Evolutionary conservation across 2,329 filamentous ascomycete genomes (phyloP), one percentile per base, ranked within the genome.

Genomic region (Exophiala spinifera): DNA sequence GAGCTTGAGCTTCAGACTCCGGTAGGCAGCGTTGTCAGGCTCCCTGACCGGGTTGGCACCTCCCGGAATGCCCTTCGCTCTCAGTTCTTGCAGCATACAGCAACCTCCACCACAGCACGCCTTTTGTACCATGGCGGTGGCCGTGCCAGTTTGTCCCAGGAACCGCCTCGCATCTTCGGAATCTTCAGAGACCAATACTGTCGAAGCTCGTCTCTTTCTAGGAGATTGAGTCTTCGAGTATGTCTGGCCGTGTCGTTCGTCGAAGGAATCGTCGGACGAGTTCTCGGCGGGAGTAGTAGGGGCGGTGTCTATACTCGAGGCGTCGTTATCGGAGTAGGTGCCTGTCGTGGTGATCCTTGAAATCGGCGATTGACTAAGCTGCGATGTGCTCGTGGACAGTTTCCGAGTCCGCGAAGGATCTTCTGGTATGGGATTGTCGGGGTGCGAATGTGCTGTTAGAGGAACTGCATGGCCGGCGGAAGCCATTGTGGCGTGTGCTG

Each of bases 1-100:
- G 56, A 97, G 79, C 64, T 86, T 88, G 63, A 97, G 79, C 49
- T 85, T 79, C 46, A 99, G 79, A 56, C 86, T 89, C 52, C 83
- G 80, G 74, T 88, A 99, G 14, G 94, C 94, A 56, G 86, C 81
- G 65, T 95, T 97, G 69, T 94, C 84, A 1, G 92, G 91, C 2
- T 77, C 69, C 33, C 73, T 70, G 49, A 86, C 74, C 2, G 80
- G 77, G 4, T 67, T 66, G 43, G 70, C 73, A 46, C 69, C 66
- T 39, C 76, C 70, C 37, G 73, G 67, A 6, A 73, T 67, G 3
- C 72, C 74, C 55, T 78, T 70, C 5, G 76, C 69, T 36, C 74
- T 74, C 63, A 85, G 65, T 28, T 77, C 77, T 65, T 83, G 76
- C 54, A 82, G 72, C 66, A 82, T 77, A 68, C 83, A 86, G 68